These are phyloP conservation scores for Dactylellina drechsleri DNA, from an alignment of 2,329 filamentous ascomycete species.

Conservation along the genomic window DNA sequence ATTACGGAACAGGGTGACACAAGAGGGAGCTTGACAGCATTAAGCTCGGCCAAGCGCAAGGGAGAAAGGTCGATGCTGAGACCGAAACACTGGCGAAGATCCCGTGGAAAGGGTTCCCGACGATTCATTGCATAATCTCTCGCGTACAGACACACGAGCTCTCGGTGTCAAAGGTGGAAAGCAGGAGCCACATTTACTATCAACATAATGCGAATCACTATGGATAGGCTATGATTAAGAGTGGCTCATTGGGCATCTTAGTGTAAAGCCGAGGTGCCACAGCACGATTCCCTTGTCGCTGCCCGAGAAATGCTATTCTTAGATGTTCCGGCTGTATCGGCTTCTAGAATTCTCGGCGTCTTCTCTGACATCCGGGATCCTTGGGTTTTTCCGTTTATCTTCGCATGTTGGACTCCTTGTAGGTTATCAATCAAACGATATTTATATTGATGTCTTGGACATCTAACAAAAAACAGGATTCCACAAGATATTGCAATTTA, in stretches of 20 bases:
- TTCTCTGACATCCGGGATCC: too few species aligned
- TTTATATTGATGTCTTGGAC: background rate
- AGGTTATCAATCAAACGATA: too few species aligned
- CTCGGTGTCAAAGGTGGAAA: too few species aligned
- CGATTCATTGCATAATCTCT: background rate
- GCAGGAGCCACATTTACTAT: too few species aligned
- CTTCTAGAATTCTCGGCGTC: slow-evolving; percentile 44
- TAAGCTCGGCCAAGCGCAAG: slow-evolving; percentile 44
- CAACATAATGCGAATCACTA: too few species aligned
- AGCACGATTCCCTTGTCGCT: slow-evolving; percentile 3
- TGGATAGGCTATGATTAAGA: too few species aligned
- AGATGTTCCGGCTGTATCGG: slow-evolving; percentile 23
- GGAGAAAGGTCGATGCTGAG: slow-evolving; percentile 30
- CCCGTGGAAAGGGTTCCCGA: background rate
- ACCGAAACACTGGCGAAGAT: slow-evolving; percentile 7
- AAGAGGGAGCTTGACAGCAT: slow-evolving; percentile 16
- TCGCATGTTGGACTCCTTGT: too few species aligned
- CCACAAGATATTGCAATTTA: background rate
- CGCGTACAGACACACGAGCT: too few species aligned
- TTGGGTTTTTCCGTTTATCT: too few species aligned
- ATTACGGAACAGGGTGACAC: slow-evolving; percentile 46
- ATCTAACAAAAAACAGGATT: background rate
- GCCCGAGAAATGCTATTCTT: slow-evolving; percentile 29
- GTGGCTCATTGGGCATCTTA: background rate
- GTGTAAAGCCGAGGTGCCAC: slow-evolving; percentile 43